Base-by-base conservation (phyloP, 306 rosid species). In the Quercus ilex region DNA sequence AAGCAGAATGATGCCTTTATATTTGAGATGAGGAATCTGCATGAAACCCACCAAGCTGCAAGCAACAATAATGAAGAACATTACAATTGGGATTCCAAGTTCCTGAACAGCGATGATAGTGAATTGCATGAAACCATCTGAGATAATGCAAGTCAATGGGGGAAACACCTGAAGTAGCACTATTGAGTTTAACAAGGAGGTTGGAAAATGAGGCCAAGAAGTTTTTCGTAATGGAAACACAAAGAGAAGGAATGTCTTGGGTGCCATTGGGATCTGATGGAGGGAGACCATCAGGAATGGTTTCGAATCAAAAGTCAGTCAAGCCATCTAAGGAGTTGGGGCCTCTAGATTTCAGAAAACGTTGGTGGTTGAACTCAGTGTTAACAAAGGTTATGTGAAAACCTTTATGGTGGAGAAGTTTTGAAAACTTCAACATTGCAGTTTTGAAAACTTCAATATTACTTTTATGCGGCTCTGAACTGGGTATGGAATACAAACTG, bases 341-440 rank as follows among this genome's bases (percentile, higher is more conserved):
- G 6, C 77, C 77, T 6, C 14, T 49, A 74, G 77, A 55, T 25
- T 74, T 74, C n/a, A 74, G 69, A 30, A 74, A 74, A 5, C 69
- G 69, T 3, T 33, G 13, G 35, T 74, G 69, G 9, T 31, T 74
- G 35, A 57, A 11, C 52, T 46, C 52, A 3, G 1, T 46, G 14
- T 46, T 46, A 46, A 46, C 52, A 46, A 46, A 46, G 52, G 15
- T 46, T 10, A 46, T 46, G 15, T 46, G 52, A 46, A 46, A 46
- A 46, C 52, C 52, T 11, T 46, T 46, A 11, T 11, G 52, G 52
- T 46, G 52, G 14, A 46, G 52, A 46, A 46, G 17, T 12, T 46
- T 1, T 46, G 53, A 46, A 46, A 46, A 46, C 53, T 46, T 46
- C 4, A 46, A 12, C 15, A 11, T 46, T 46, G 52, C 52, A 46